phyloP scores from a whole-genome alignment of 179 eudicot genomes.

The Beta macrorhiza region DNA sequence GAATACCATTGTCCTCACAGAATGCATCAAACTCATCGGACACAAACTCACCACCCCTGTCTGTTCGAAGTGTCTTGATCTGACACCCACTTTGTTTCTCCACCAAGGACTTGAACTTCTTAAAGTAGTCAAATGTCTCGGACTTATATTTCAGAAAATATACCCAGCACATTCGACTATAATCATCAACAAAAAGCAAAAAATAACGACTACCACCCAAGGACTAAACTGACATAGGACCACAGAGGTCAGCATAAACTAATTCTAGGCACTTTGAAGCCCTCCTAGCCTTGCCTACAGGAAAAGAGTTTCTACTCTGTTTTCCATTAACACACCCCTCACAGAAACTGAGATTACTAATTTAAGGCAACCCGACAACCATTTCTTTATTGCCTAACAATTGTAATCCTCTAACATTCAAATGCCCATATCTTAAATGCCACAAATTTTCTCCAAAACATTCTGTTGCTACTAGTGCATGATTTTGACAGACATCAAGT shows the following conservation, averaged over 20 bases:
- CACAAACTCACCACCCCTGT: not conserved
- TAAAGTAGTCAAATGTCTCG: conserved; percentile 26
- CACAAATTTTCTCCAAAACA: not conserved
- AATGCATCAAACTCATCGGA: too few relatives aligned
- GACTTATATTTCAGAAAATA: conserved; percentile 13
- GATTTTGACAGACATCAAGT: not conserved
- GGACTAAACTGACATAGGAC: conserved; percentile 1
- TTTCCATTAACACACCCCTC: conserved; percentile 13
- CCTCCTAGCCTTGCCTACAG: not conserved
- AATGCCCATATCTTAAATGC: not conserved
- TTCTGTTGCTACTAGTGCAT: not conserved
- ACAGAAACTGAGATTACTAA: not conserved
- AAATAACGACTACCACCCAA: not conserved
- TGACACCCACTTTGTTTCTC: conserved; percentile 9
- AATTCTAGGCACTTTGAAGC: not conserved
- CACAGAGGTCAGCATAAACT: conserved; percentile 11
- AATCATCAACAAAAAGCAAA: conserved; percentile 23
- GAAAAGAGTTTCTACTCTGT: too few relatives aligned
- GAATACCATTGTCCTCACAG: too few relatives aligned
- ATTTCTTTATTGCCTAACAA: conserved; percentile 11
- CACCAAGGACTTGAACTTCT: conserved; percentile 24
- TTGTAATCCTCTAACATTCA: not conserved
- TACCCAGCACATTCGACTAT: not conserved
- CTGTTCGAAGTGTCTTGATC: conserved; percentile 18
- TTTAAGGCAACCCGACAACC: conserved; percentile 19